phyloP scores from a whole-genome alignment of 208 protist species.

The Endotrypanum monterogeii region DNA sequence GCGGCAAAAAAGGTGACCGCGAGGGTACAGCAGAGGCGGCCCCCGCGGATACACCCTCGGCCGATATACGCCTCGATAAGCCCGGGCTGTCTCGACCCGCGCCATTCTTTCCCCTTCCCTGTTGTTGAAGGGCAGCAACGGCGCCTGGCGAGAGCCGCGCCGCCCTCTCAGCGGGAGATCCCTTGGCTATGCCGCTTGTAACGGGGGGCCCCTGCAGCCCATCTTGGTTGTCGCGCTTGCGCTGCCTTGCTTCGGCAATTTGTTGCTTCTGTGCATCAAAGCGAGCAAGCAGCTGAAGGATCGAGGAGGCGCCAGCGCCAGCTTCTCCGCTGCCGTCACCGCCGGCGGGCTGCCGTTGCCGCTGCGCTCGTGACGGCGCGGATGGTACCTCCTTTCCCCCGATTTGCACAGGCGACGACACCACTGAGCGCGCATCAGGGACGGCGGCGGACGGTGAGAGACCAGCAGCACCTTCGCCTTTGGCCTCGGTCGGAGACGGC shows the following conservation, averaged over 20 bases:
- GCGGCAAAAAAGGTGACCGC: conserved; percentile 15
- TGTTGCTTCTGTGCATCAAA: conserved; percentile 62
- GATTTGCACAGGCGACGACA: background rate
- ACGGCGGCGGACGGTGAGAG: background rate
- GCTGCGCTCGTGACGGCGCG: background rate
- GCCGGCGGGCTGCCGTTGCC: background rate
- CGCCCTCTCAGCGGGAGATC: background rate
- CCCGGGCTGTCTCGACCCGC: background rate
- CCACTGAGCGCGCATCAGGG: background rate
- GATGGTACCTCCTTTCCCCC: background rate
- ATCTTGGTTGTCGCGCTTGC: background rate
- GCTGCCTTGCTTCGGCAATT: conserved; percentile 17
- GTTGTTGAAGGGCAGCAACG: conserved; percentile 27
- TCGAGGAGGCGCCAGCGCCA: conserved; percentile 15
- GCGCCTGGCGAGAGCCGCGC: conserved; percentile 22
- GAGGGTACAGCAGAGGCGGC: background rate
- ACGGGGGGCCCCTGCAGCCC: background rate
- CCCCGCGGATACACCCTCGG: background rate
- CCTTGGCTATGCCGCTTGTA: background rate
- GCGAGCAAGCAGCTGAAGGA: conserved; percentile 43
- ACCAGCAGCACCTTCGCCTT: background rate
- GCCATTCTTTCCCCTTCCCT: background rate
- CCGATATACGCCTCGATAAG: background rate
- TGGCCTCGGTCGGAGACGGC: background rate
- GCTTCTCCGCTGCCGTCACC: background rate